Evolutionary conservation across 805 yeast genomes (phyloP), one percentile per base, ranked within the genome.

Genomic region (Pichia phayaonensis): DNA sequence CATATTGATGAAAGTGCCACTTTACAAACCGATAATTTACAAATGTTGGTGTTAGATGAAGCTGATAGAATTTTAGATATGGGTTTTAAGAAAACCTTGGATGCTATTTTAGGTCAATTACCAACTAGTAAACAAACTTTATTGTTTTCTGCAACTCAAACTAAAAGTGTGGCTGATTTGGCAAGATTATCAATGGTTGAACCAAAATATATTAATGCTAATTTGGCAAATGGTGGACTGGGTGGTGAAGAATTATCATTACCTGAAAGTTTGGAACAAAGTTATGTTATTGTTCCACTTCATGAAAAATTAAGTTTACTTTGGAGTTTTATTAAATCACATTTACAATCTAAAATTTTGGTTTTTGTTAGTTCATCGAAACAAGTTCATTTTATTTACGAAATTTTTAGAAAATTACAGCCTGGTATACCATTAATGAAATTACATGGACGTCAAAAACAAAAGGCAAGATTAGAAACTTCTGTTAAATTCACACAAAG

Each of bases 21-120:
- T 1, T 76, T 90, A 64, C 90, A 84, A 59, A 70, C 84, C 11
- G 72, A 81, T 22, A 87, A 86, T 61, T 68, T 90, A 54, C 92
- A 90, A 66, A 77, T 84, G 62, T 69, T 90, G 43, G 90, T 90
- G 2, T 67, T 90, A 47, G 97, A 90, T 66, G 97, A 90, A 66
- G 97, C 97, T 0, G 97, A 90, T 63, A 73, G 97, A 57, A 87
- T 94, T 60, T 71, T 90, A 59, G 97, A 90, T 67, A 87, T 90
- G 95, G 97, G 97, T 8, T 90, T 90, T 74, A 83, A 82, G 62
- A 80, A 79, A 59, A 85, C 94, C 42, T 68, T 90, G 54, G 96
- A 90, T 63, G 84, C 84, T 29, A 90, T 90, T 48, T 69, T 90
- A 26, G 77, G 79, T 44, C 88, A 85, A 63, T 70, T 90, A 53